Conservation (phyloP, 768 basidiomycete species). For the Macrocybe gigantea region DNA sequence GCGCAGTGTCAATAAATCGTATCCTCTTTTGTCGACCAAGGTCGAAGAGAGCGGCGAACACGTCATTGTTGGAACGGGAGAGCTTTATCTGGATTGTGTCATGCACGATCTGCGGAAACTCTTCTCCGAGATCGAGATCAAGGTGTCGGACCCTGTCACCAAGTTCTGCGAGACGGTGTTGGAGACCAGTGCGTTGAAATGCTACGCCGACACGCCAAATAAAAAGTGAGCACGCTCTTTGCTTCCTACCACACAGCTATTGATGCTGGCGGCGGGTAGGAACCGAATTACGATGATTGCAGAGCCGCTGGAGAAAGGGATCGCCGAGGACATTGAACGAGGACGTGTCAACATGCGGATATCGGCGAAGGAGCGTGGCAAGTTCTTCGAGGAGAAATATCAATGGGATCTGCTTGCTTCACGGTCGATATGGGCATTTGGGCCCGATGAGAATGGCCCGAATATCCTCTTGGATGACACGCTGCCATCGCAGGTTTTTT, state of each 20-base stretch:
- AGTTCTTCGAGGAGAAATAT: slow-evolving; percentile 95
- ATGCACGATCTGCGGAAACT: slow-evolving; percentile 91
- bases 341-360: slow-evolving; percentile 93
- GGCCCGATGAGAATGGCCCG: slow-evolving; percentile 91
- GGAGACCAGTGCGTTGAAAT: slow-evolving; percentile 96
- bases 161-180: slow-evolving; percentile 98
- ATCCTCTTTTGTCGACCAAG: slow-evolving; percentile 90
- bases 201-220: slow-evolving; percentile 98
- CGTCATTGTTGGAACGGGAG: slow-evolving; percentile 93
- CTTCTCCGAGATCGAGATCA: slow-evolving; percentile 99
- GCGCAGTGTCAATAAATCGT: slow-evolving; percentile 96
- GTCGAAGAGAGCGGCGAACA: slow-evolving; percentile 99
- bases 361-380: slow-evolving; percentile 91
- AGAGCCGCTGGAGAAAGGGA: slow-evolving; percentile 91
- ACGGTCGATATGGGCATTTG: slow-evolving; percentile 99
- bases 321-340: slow-evolving; percentile 94
- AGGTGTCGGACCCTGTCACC: slow-evolving; percentile 98
- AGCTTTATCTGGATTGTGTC: slow-evolving; percentile 93
- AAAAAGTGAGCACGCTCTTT: slow-evolving; percentile 69
- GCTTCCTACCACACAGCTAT: slow-evolving; percentile 1
- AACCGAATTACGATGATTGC: slow-evolving; percentile 99
- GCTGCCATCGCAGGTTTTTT: slow-evolving; percentile 78
- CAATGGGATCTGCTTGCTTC: slow-evolving; percentile 98
- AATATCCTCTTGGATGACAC: slow-evolving; percentile 96
- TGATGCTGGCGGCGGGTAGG: slow-evolving; percentile 36